Evolutionary conservation across 306 rosid genomes (phyloP).

Genomic region (Cucurbita pepo): DNA sequence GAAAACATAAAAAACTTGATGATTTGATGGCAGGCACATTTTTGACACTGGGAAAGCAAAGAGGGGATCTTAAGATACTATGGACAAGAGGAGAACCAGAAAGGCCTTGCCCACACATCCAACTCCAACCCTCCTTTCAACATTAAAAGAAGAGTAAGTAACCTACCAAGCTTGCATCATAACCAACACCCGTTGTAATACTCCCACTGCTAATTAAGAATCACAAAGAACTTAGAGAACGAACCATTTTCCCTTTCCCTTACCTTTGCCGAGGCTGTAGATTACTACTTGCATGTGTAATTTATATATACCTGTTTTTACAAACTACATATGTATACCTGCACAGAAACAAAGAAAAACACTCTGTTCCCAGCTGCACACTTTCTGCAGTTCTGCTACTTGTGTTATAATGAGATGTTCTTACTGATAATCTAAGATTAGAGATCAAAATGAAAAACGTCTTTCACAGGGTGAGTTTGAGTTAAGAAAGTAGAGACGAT

Average conservation of each 20-base stretch:
- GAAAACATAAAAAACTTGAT: background rate
- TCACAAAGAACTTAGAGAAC: constrained; percentile 1
- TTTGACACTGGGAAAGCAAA: constrained; percentile 76
- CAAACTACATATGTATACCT: background rate
- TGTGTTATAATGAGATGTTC: background rate
- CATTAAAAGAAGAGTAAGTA: background rate
- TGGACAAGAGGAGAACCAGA: constrained; percentile 94
- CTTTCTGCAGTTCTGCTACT: constrained; percentile 3
- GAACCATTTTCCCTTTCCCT: background rate
- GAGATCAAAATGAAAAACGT: background rate
- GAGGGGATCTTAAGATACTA: constrained; percentile 75
- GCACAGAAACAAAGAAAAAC: background rate
- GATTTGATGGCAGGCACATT: constrained; percentile 44
- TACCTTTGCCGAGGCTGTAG: constrained; percentile 1
- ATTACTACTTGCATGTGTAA: background rate
- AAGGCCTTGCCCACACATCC: constrained; percentile 66
- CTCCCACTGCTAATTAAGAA: background rate
- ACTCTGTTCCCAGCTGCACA: background rate
- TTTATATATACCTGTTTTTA: background rate
- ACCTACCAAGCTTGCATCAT: background rate
- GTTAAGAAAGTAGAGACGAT: background rate
- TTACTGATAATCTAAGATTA: background rate
- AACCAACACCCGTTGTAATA: constrained; percentile 13
- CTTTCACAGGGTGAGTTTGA: background rate
- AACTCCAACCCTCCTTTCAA: constrained; percentile 29